Evolutionary conservation across 192 early-diverging fungal genomes (phyloP).

Genomic region (Coemansia sp.): DNA sequence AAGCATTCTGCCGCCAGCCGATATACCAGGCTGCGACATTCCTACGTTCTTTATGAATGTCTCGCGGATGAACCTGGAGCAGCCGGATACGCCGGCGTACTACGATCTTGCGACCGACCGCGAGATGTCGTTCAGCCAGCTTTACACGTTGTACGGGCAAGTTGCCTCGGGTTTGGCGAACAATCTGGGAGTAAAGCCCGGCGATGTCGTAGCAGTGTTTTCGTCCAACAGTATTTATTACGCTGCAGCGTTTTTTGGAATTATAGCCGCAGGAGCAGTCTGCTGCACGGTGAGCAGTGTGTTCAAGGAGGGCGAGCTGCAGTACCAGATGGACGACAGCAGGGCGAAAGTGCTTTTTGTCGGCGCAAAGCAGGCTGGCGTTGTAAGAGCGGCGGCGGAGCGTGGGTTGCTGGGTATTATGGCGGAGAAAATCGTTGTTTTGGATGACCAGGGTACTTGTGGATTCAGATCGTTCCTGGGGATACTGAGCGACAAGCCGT

Average conservation of each 20-base stretch:
- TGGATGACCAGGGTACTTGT: slow-evolving; percentile 56
- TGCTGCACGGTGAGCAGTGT: slow-evolving; percentile 39
- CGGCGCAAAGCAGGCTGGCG: slow-evolving; percentile 43
- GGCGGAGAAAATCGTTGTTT: slow-evolving; percentile 27
- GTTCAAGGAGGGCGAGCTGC: slow-evolving; percentile 63
- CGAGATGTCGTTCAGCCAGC: slow-evolving; percentile 15
- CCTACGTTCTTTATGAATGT: slow-evolving; percentile 20
- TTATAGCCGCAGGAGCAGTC: slow-evolving; percentile 24
- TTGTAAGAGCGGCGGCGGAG: slow-evolving; percentile 14
- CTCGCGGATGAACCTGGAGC: slow-evolving; percentile 11
- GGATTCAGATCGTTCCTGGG: slow-evolving; percentile 46
- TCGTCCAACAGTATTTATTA: slow-evolving; percentile 35
- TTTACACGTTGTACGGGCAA: slow-evolving; percentile 11
- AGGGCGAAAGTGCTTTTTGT: slow-evolving; percentile 58
- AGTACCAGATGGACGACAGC: slow-evolving; percentile 67
- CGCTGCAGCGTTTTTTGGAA: slow-evolving; percentile 29
- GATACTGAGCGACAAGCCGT: slow-evolving; percentile 17
- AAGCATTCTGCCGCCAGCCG: slow-evolving; percentile 26
- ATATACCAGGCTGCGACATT: slow-evolving; percentile 28
- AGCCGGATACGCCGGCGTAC: slow-evolving; percentile 21
- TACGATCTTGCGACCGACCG: slow-evolving; percentile 20
- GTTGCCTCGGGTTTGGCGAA: slow-evolving; percentile 31
- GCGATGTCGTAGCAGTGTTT: slow-evolving; percentile 31
- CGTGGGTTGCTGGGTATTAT: slow-evolving; percentile 13
- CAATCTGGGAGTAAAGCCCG: slow-evolving; percentile 7